phyloP scores from a whole-genome alignment of 768 basidiomycete species.

The Piloderma croceum region DNA sequence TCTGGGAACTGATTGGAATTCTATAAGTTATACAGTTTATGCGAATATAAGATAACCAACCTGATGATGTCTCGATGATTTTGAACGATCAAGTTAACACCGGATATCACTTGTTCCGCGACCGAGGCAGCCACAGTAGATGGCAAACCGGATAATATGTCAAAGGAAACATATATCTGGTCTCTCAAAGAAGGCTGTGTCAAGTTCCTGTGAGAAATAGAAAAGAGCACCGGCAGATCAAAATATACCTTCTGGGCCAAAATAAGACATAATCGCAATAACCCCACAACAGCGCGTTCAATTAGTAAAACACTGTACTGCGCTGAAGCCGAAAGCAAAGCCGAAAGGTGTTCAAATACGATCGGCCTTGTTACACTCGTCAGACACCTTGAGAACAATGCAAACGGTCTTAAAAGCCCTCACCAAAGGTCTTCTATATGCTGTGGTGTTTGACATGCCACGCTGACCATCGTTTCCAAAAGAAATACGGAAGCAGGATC shows the following conservation, averaged over 20 bases:
- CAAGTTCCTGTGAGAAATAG: slow-evolving; percentile 1
- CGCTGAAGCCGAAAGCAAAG: slow-evolving; percentile 66
- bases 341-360: slow-evolving; percentile 88
- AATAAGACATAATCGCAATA: slow-evolving; percentile 79
- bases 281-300: slow-evolving; percentile 87
- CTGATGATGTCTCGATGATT: slow-evolving; percentile 68
- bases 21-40: neutral
- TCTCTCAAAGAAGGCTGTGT: slow-evolving; percentile 59
- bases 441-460: slow-evolving; percentile 69
- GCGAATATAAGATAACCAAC: slow-evolving; percentile 26
- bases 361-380: slow-evolving; percentile 66
- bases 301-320: slow-evolving; percentile 89
- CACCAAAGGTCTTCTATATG: slow-evolving; percentile 88
- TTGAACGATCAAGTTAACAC: slow-evolving; percentile 73
- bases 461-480: slow-evolving; percentile 90
- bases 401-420: slow-evolving; percentile 18
- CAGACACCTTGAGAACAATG: neutral
- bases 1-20: slow-evolving; percentile 58
- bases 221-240: no score
- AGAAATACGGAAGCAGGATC: slow-evolving; percentile 95
- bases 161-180: slow-evolving; percentile 91
- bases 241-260: slow-evolving; percentile 72
- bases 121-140: slow-evolving; percentile 71
- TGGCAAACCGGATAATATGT: slow-evolving; percentile 80
- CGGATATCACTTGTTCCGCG: slow-evolving; percentile 87